Evolutionary conservation across 305 asterid species (phyloP).

Genomic region (Solanum aculeatissimum): DNA sequence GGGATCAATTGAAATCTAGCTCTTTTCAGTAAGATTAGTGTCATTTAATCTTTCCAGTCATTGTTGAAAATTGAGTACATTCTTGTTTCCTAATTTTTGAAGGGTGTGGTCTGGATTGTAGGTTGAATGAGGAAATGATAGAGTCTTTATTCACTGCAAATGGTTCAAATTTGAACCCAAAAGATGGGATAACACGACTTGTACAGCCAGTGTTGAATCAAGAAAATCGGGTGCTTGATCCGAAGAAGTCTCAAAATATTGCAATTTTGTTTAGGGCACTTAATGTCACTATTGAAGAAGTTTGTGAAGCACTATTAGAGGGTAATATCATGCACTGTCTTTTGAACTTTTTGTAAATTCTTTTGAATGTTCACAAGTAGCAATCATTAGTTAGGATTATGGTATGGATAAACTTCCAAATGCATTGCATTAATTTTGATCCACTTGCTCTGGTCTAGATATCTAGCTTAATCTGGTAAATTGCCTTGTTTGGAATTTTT

Average conservation of each 20-base stretch:
- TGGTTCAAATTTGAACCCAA: slow-evolving; percentile 24
- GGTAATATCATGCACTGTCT: slow-evolving; percentile 25
- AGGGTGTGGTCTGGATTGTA: slow-evolving; percentile 12
- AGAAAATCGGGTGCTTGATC: slow-evolving; percentile 57
- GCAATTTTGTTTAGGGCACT: slow-evolving; percentile 68
- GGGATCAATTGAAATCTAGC: slow-evolving; percentile 77
- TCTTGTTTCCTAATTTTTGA: not conserved
- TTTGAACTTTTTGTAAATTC: not conserved
- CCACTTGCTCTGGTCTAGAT: not conserved
- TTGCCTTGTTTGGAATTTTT: not conserved
- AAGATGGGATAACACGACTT: slow-evolving; percentile 28
- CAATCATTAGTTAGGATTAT: not conserved
- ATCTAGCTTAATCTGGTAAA: not conserved
- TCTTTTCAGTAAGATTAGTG: slow-evolving; percentile 65
- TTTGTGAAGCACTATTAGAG: slow-evolving; percentile 77
- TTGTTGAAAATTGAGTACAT: not conserved
- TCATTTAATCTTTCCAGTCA: not conserved
- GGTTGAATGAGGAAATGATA: slow-evolving; percentile 88
- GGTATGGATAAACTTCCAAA: not conserved
- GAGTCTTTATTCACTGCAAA: slow-evolving; percentile 53
- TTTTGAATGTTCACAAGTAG: not conserved
- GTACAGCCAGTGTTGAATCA: slow-evolving; percentile 15
- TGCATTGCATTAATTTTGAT: not conserved
- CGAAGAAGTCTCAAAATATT: slow-evolving; percentile 73
- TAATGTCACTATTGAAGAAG: slow-evolving; percentile 73